These are phyloP conservation scores for Torrubiella hemipterigena DNA, from an alignment of 2,329 filamentous ascomycete species.

Conservation along the genomic window DNA sequence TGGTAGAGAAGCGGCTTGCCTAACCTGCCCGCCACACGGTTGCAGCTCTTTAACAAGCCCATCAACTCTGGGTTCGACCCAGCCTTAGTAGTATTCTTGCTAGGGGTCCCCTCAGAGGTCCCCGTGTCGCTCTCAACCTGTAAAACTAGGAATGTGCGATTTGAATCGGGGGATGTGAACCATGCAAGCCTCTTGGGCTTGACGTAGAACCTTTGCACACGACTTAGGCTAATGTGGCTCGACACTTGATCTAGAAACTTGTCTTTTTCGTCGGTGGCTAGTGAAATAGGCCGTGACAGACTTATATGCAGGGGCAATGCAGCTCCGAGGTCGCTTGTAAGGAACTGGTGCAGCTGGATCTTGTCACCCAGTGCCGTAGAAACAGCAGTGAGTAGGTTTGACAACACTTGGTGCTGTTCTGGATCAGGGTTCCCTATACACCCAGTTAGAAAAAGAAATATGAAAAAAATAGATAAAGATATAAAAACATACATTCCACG, in stretches of 20 bases:
- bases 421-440: conserved; percentile 40
- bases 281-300: conserved; percentile 68
- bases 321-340: conserved; percentile 66
- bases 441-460: conserved; percentile 2
- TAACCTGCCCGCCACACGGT: conserved; percentile 46
- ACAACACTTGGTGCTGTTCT: conserved; percentile 34
- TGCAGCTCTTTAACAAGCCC: conserved; percentile 53
- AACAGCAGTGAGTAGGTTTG: conserved; percentile 25
- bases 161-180: conserved; percentile 41
- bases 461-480: conserved; percentile 2
- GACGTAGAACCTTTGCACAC: conserved; percentile 24
- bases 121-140: conserved; percentile 32
- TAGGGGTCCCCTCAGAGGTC: conserved; percentile 14
- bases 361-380: conserved; percentile 17
- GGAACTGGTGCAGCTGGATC: conserved; percentile 49
- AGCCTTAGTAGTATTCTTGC: neutral
- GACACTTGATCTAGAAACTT: conserved; percentile 49
- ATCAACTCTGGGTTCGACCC: conserved; percentile 41
- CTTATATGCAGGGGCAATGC: conserved; percentile 82
- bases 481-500: conserved; percentile 63
- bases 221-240: conserved; percentile 20
- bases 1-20: conserved; percentile 62
- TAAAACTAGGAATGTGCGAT: conserved; percentile 79
- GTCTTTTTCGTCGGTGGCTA: conserved; percentile 61
- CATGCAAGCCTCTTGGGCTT: conserved; percentile 28